Conservation (phyloP, 495 filamentous ascomycete genomes). For the Penicillium daleae region DNA sequence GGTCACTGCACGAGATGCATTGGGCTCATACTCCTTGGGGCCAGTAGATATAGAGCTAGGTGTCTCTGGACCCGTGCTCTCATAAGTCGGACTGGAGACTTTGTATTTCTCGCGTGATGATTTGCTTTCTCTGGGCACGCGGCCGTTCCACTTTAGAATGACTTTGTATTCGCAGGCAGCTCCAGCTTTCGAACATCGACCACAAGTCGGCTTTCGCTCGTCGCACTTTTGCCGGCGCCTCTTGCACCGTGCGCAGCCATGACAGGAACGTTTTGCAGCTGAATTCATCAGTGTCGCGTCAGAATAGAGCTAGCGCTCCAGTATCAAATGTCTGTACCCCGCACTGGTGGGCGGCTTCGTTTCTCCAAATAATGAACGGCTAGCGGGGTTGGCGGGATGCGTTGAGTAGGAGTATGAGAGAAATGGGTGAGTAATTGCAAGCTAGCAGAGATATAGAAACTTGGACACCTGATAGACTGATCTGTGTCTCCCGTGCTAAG, state of each 20-base stretch:
- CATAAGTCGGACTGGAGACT: background rate
- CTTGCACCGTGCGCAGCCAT: slow-evolving; percentile 24
- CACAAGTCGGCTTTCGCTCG: slow-evolving; percentile 18
- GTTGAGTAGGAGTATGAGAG: background rate
- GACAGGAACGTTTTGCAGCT: slow-evolving; percentile 13
- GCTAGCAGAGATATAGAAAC: background rate
- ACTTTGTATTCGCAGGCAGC: slow-evolving; percentile 20
- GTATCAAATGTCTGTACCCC: slow-evolving; percentile 1
- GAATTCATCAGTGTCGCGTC: background rate
- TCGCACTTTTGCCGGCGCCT: slow-evolving; percentile 26
- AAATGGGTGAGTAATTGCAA: background rate
- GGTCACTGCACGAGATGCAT: background rate
- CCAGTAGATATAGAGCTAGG: background rate
- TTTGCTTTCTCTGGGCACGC: slow-evolving; percentile 18
- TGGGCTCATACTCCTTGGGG: background rate
- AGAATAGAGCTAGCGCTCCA: background rate
- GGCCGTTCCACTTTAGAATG: slow-evolving; percentile 24
- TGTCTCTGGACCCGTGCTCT: background rate
- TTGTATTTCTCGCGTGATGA: background rate
- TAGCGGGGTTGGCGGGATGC: background rate
- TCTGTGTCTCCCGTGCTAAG: background rate
- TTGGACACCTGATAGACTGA: background rate
- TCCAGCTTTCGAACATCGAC: slow-evolving; percentile 17
- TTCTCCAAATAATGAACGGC: background rate
- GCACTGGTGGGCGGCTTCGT: background rate